phyloP scores from a whole-genome alignment of 148 eudicot genomes.

The Amaranthus cruentus region DNA sequence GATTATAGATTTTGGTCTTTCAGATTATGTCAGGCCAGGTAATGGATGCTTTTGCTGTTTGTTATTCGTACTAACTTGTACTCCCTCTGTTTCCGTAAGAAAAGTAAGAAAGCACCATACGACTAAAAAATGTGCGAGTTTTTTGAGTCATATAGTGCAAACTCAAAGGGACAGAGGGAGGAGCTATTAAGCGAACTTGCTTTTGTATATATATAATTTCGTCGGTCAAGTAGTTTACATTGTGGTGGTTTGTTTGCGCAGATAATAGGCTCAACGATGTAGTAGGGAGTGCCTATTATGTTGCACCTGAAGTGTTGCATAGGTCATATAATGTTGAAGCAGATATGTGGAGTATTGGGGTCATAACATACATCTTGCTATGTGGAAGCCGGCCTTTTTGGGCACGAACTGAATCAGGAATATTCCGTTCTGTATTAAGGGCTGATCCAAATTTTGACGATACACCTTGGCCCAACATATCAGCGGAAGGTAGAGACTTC shows the following conservation, averaged over 20 bases:
- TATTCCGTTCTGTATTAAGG: slow-evolving; percentile 83
- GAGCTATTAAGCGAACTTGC: too few relatives aligned
- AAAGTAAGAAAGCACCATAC: too few relatives aligned
- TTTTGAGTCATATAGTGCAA: too few relatives aligned
- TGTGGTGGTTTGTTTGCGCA: slow-evolving; percentile 28
- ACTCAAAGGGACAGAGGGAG: too few relatives aligned
- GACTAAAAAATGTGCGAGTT: too few relatives aligned
- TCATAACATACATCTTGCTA: slow-evolving; percentile 84
- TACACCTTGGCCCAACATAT: slow-evolving; percentile 83
- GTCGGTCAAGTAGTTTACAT: too few relatives aligned
- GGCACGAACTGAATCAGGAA: slow-evolving; percentile 98
- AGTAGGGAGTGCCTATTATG: slow-evolving; percentile 98
- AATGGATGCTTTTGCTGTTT: slow-evolving; percentile 18
- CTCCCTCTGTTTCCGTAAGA: not conserved
- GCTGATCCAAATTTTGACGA: slow-evolving; percentile 89
- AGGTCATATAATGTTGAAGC: slow-evolving; percentile 88
- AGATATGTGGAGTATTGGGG: slow-evolving; percentile 97
- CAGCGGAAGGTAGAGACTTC: slow-evolving; percentile 85
- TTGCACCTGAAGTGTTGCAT: slow-evolving; percentile 97
- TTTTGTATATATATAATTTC: too few relatives aligned
- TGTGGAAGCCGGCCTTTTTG: slow-evolving; percentile 98
- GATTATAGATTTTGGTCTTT: slow-evolving; percentile 92
- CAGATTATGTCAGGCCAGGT: slow-evolving; percentile 92
- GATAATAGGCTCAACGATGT: slow-evolving; percentile 91
- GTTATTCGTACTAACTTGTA: not conserved